Evolutionary conservation across 2,329 filamentous ascomycete genomes (phyloP).

Genomic region (Zarea fungicola): DNA sequence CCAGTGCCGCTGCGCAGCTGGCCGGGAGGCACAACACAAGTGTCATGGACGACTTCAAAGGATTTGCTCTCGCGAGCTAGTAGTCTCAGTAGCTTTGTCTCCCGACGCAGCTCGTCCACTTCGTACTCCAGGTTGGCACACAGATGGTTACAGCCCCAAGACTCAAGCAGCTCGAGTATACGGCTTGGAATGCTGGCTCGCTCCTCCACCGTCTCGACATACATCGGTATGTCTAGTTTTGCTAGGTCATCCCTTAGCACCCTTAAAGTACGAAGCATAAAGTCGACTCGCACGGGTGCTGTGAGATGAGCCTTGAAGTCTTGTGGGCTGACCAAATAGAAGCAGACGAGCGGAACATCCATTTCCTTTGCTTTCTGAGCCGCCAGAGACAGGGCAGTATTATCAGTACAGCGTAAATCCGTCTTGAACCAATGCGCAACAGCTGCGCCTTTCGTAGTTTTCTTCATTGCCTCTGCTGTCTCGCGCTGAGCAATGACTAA

Average conservation of each 20-base stretch:
- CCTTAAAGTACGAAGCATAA: conserved; percentile 67
- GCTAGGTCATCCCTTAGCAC: conserved; percentile 62
- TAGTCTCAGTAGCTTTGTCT: conserved; percentile 58
- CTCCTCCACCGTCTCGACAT: conserved; percentile 65
- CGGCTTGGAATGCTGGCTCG: conserved; percentile 56
- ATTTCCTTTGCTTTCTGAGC: conserved; percentile 58
- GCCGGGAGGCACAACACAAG: conserved; percentile 75
- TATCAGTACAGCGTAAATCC: conserved; percentile 70
- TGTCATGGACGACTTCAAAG: conserved; percentile 72
- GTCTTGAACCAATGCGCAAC: conserved; percentile 91
- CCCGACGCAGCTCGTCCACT: conserved; percentile 79
- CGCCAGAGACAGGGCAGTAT: conserved; percentile 64
- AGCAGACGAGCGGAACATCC: conserved; percentile 65
- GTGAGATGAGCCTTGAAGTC: conserved; percentile 79
- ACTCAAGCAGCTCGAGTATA: conserved; percentile 59
- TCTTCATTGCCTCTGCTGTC: conserved; percentile 41
- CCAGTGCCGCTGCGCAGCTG: conserved; percentile 60
- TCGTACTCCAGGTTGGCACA: conserved; percentile 88
- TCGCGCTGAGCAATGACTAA: conserved; percentile 54
- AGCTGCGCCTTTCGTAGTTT: conserved; percentile 33
- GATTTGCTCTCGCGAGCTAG: conserved; percentile 59
- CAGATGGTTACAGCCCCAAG: conserved; percentile 70
- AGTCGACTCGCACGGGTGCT: conserved; percentile 69
- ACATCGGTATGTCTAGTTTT: conserved; percentile 69
- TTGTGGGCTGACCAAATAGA: conserved; percentile 78